Conservation (phyloP, 306 rosid genomes). For the Pterocarpus macrocarpus region DNA sequence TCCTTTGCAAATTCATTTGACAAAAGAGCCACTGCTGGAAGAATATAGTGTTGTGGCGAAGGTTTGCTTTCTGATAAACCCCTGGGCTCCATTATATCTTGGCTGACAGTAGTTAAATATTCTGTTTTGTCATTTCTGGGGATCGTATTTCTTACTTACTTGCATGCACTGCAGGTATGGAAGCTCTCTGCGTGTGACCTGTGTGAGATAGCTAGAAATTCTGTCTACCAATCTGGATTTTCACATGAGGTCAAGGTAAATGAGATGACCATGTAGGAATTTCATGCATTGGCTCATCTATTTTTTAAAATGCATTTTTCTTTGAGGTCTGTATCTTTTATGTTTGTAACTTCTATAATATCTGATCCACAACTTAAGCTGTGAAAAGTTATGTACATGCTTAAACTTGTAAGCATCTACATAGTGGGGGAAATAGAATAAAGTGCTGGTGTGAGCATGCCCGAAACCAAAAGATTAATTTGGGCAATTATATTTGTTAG, state of each 20-base stretch:
- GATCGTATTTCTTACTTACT: slow-evolving; percentile 27
- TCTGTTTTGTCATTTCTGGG: slow-evolving; percentile 28
- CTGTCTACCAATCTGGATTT: slow-evolving; percentile 94
- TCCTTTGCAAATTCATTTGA: slow-evolving; percentile 70
- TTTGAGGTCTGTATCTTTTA: not conserved
- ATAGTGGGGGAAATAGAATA: not conserved
- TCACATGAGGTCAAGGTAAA: slow-evolving; percentile 80
- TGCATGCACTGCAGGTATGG: slow-evolving; percentile 70
- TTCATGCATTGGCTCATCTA: not conserved
- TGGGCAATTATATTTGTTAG: not conserved
- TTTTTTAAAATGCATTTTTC: not conserved
- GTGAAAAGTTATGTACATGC: not conserved
- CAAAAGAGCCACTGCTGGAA: slow-evolving; percentile 60
- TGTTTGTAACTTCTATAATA: not conserved
- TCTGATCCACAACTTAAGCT: not conserved
- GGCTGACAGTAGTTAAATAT: slow-evolving; percentile 29
- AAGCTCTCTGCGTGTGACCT: slow-evolving; percentile 87
- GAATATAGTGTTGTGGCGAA: slow-evolving; percentile 66
- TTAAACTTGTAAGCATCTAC: not conserved
- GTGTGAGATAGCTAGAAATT: slow-evolving; percentile 88
- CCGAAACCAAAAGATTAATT: not conserved
- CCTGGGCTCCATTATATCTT: not conserved
- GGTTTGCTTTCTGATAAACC: slow-evolving; percentile 41
- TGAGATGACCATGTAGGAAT: slow-evolving; percentile 14
- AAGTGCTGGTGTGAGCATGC: not conserved